A percentile compares a stretch with the other conserved stretches of the same genome.
These are phyloP conservation scores for Xenoacremonium recifei DNA, from an alignment of 2,329 filamentous ascomycete species.

Conservation along the genomic window DNA sequence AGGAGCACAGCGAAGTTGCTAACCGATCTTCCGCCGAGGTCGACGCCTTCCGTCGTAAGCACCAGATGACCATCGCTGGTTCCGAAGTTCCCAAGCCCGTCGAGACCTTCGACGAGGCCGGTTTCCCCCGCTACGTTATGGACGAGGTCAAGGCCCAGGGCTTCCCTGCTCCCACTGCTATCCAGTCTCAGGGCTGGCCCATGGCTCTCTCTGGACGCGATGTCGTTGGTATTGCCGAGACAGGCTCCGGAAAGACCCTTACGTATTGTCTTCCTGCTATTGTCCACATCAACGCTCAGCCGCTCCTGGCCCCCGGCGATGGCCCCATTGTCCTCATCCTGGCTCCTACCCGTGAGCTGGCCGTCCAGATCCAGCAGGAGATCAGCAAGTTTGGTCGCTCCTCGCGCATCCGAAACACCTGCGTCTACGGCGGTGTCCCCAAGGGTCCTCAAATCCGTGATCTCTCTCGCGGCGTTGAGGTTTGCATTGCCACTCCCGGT, in stretches of 20 bases:
- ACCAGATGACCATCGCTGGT: constrained; percentile 82
- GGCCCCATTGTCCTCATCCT: constrained; percentile 96
- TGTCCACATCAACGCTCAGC: constrained; percentile 99
- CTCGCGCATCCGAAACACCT: constrained; percentile 96
- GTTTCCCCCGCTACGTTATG: constrained; percentile 96
- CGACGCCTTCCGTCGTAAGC: constrained; percentile 80
- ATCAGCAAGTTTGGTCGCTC: constrained; percentile 99
- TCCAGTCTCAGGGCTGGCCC: constrained; percentile 98
- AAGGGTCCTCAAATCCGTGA: constrained; percentile 97
- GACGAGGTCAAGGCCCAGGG: constrained; percentile 98
- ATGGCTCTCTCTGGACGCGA: constrained; percentile 98
- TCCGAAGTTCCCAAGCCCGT: constrained; percentile 86
- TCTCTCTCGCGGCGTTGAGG: constrained; percentile 90
- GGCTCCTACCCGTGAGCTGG: constrained; percentile 94
- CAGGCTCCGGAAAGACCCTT: constrained; percentile 97
- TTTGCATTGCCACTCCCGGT: constrained; percentile 96
- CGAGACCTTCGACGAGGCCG: constrained; percentile 95
- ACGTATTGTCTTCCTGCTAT: constrained; percentile 98
- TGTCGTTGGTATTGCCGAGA: constrained; percentile 98
- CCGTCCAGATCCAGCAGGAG: constrained; percentile 97
- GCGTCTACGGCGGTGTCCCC: constrained; percentile 97
- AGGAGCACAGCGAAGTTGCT: constrained; percentile 81
- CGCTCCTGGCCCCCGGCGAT: constrained; percentile 89
- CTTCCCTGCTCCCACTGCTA: constrained; percentile 88
- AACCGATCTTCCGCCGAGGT: constrained; percentile 76